Base-by-base conservation (phyloP, 176 grass and related monocot species). In the Oryza glumipatula region DNA sequence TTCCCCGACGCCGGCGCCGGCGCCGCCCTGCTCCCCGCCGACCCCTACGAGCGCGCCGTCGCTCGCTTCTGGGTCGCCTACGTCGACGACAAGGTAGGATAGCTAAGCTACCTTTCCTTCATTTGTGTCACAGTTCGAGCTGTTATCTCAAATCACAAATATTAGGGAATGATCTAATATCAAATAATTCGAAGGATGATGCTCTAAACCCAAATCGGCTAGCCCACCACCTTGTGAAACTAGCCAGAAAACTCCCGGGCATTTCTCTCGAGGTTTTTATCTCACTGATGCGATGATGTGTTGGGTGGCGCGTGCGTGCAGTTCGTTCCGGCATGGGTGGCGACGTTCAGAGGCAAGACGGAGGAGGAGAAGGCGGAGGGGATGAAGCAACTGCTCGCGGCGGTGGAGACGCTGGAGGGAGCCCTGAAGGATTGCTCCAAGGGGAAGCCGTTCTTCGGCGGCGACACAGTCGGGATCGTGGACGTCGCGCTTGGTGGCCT, bases 61-160 rank as follows among this genome's bases (percentile, higher is more conserved):
- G 87, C 87, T 35, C 75, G 87, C 38, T 94, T 94, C 61, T 94
- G 87, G 92, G 73, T 73, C 3, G 80, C 83, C 70, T 94, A 84
- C 70, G 16, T 89, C 8, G 80, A 89, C 14, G 89, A 90, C 45
- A 89, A 92, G 90, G 90, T 92, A 24, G 15, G 49, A 14, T 52
- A 52, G 49, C 5, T 52, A 39, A 39, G 38, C 5, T 52, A 16
- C 26, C 4, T 32, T 26, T 4, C 9, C 1, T 65, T 2, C 28
- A 67, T 30, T 16, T 75, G 73, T 16, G 1, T 1, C 47, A 32
- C 52, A 3, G 1, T 8, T 39, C 38, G 6, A 39, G 36, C 6
- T 38, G 36, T 38, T 30, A 30, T 30, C 28, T 30, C 28, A 30
- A 30, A 30, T 2, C 28, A 30, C 1, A 2, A 30, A 30, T 30